These are phyloP conservation scores for Macroventuria anomochaeta DNA, from an alignment of 2,329 filamentous ascomycete species.

Conservation along the genomic window DNA sequence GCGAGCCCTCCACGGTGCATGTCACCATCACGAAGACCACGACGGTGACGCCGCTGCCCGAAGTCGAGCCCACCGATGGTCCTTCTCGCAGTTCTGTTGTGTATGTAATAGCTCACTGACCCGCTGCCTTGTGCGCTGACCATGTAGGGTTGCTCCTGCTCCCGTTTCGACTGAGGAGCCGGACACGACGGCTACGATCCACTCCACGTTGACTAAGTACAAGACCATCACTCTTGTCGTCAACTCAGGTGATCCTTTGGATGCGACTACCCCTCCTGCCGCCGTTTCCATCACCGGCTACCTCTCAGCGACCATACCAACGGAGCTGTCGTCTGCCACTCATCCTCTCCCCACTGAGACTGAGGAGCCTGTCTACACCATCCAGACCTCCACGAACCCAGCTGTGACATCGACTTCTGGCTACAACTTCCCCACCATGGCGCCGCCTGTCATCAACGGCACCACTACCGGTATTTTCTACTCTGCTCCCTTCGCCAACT, in stretches of 20 bases:
- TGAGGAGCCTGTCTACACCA: conserved; percentile 5
- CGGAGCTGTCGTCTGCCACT: background rate
- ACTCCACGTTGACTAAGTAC: conserved; percentile 21
- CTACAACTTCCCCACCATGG: conserved; percentile 6
- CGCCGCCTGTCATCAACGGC: conserved; percentile 10
- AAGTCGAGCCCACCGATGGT: background rate
- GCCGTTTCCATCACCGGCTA: conserved; percentile 5
- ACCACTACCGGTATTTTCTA: conserved; percentile 13
- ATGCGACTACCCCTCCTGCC: background rate
- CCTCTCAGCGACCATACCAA: conserved; percentile 2
- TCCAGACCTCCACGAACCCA: conserved; percentile 8
- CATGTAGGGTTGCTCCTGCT: background rate
- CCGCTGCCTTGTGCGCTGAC: background rate
- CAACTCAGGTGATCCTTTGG: background rate
- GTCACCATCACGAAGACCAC: conserved; percentile 30
- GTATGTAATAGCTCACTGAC: background rate
- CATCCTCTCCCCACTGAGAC: background rate
- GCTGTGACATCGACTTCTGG: background rate
- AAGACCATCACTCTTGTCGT: conserved; percentile 15
- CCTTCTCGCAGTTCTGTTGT: background rate
- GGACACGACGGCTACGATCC: conserved; percentile 25
- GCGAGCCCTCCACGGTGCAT: conserved; percentile 19
- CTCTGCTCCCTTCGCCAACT: conserved; percentile 11
- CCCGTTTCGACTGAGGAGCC: background rate
- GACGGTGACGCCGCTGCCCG: conserved; percentile 17